Percentiles rank a stretch among this genome's conserved stretches.
Conservation (phyloP, 805 yeast genomes). For the Wickerhamomyces kurtzmanii region DNA sequence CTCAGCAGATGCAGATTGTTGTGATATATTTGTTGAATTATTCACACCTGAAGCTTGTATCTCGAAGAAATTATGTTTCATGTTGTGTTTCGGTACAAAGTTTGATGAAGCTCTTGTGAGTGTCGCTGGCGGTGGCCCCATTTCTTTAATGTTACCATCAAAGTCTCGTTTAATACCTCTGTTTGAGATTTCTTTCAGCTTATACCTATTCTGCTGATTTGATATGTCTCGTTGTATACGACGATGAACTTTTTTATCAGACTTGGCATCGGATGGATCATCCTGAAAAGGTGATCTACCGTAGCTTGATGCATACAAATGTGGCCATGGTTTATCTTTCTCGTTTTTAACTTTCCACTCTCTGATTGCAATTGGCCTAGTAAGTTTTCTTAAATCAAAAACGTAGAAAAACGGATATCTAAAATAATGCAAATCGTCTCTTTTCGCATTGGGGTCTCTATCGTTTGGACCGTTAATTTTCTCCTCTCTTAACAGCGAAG, state of each 20-base stretch:
- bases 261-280: conserved; percentile 33
- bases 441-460: conserved; percentile 74
- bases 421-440: conserved; percentile 81
- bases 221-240: conserved; percentile 16
- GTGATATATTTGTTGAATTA: conserved; percentile 25
- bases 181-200: conserved; percentile 13
- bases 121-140: not conserved
- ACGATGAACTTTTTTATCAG: conserved; percentile 27
- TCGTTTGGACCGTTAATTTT: conserved; percentile 81
- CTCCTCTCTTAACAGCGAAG: conserved; percentile 72
- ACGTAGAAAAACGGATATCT: conserved; percentile 66
- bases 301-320: conserved; percentile 46
- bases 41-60: conserved; percentile 54
- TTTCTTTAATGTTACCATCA: not conserved
- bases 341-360: conserved; percentile 55
- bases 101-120: not conserved
- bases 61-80: conserved; percentile 43
- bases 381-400: conserved; percentile 69
- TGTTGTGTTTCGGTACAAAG: no score
- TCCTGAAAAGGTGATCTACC: conserved; percentile 82
- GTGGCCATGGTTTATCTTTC: conserved; percentile 38
- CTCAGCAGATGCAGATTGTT: conserved; percentile 9
- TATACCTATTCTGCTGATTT: conserved; percentile 29
- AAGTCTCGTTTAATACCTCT: not conserved
- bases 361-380: conserved; percentile 71